Evolutionary conservation across 495 filamentous ascomycete genomes (phyloP).

Genomic region (Penicillium pancosmium): DNA sequence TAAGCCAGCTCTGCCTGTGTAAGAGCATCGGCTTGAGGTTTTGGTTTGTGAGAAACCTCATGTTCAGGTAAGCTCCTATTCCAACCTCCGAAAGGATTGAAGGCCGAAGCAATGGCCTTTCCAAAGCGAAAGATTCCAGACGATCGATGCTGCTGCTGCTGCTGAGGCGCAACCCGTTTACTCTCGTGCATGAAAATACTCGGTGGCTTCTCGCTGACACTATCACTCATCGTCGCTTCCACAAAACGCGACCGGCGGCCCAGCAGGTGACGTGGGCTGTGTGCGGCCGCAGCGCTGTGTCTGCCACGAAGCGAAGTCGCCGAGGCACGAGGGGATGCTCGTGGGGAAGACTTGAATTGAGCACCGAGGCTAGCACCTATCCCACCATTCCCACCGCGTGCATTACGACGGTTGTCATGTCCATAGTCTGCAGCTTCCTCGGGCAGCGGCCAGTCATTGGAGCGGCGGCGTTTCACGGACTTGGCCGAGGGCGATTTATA

Average conservation of each 20-base stretch:
- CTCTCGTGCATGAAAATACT: conserved; percentile 58
- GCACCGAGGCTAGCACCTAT: conserved; percentile 3
- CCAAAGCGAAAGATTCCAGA: conserved; percentile 63
- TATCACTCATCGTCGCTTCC: conserved; percentile 79
- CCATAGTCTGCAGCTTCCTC: conserved; percentile 32
- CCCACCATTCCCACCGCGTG: conserved; percentile 12
- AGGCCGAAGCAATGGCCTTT: conserved; percentile 57
- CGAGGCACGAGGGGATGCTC: conserved; percentile 29
- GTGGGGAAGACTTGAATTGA: conserved; percentile 31
- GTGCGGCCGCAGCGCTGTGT: conserved; percentile 19
- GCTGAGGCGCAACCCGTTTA: conserved; percentile 12
- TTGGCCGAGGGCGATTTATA: conserved; percentile 32
- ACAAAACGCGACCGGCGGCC: conserved; percentile 64
- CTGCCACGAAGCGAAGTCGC: conserved; percentile 24
- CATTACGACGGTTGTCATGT: conserved; percentile 18
- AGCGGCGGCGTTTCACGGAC: conserved; percentile 47
- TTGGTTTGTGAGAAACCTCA: conserved; percentile 20
- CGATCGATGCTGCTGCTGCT: conserved; percentile 15
- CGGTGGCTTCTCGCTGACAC: conserved; percentile 68
- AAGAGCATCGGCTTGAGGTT: conserved; percentile 43
- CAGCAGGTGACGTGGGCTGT: conserved; percentile 22
- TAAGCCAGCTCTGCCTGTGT: conserved; percentile 59
- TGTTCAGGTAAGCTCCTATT: conserved; percentile 35
- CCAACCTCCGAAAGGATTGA: conserved; percentile 56
- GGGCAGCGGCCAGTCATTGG: conserved; percentile 53